Percentiles rank a stretch among this genome's conserved stretches.
These are phyloP conservation scores for Penicillium glabrum DNA, from an alignment of 2,329 filamentous ascomycete species.

Conservation along the genomic window DNA sequence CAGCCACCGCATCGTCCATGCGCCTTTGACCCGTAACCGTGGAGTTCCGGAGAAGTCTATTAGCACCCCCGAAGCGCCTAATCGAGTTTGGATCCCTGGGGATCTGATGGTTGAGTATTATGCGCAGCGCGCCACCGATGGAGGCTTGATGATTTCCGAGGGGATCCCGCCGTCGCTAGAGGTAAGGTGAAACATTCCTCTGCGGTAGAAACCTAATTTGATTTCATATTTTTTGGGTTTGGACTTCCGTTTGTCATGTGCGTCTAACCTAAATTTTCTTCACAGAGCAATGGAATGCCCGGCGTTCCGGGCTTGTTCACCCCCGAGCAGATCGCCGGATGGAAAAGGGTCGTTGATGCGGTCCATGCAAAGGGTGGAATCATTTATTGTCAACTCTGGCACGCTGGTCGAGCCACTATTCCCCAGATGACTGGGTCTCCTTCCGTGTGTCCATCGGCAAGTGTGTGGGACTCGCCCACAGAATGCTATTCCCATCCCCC, in stretches of 20 bases:
- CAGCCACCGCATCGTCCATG: constrained; percentile 53
- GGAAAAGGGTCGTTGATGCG: constrained; percentile 53
- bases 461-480: constrained; percentile 47
- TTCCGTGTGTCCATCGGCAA: constrained; percentile 42
- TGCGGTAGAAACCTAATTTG: not conserved
- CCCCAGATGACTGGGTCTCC: constrained; percentile 42
- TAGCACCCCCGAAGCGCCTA: constrained; percentile 48
- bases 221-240: not conserved
- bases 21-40: constrained; percentile 56
- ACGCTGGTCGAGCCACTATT: constrained; percentile 50
- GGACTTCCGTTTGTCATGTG: not conserved
- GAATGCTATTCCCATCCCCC: constrained; percentile 45
- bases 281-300: constrained; percentile 40
- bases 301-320: constrained; percentile 37
- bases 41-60: constrained; percentile 46
- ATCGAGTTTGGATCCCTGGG: constrained; percentile 51
- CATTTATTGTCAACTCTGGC: constrained; percentile 46
- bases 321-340: constrained; percentile 46
- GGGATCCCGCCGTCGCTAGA: constrained; percentile 39
- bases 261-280: not conserved
- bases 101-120: constrained; percentile 45
- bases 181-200: constrained; percentile 33
- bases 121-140: constrained; percentile 37
- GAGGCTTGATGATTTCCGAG: constrained; percentile 40
- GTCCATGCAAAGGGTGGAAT: constrained; percentile 53